Conservation (phyloP, 345 rosid genomes). For the Sonneratia alba region DNA sequence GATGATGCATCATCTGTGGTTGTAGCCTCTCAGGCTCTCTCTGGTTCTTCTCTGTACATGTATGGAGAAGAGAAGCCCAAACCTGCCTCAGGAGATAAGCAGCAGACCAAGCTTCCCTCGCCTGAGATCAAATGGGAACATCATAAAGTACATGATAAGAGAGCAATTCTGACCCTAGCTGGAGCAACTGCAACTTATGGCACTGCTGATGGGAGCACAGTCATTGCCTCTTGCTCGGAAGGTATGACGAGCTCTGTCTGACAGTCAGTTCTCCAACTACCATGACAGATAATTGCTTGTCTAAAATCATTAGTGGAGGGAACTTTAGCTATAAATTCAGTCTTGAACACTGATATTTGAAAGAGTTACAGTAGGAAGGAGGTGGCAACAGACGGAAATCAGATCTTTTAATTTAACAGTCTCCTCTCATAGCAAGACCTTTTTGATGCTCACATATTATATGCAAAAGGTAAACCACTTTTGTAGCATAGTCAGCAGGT, state of each 20-base stretch:
- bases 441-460: not conserved
- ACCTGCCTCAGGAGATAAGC: slow-evolving; percentile 39
- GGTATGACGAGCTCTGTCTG: slow-evolving; percentile 27
- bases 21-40: slow-evolving; percentile 51
- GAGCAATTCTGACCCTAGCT: slow-evolving; percentile 49
- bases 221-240: slow-evolving; percentile 88
- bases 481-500: not conserved
- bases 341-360: not conserved
- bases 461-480: not conserved
- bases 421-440: no score
- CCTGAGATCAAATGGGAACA: slow-evolving; percentile 86
- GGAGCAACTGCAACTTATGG: slow-evolving; percentile 83
- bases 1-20: slow-evolving; percentile 76
- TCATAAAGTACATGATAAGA: slow-evolving; percentile 61
- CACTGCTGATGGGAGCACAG: slow-evolving; percentile 70
- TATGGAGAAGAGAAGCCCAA: slow-evolving; percentile 73
- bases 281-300: not conserved
- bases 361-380: not conserved
- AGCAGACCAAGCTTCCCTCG: slow-evolving; percentile 66
- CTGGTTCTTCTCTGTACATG: slow-evolving; percentile 75
- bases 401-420: no score
- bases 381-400: not conserved
- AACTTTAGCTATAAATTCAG: not conserved
- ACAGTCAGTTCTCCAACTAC: not conserved
- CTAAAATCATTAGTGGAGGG: not conserved